Base-by-base conservation (phyloP, 2,329 filamentous ascomycete genomes). In the Niveomyces coronatus region DNA sequence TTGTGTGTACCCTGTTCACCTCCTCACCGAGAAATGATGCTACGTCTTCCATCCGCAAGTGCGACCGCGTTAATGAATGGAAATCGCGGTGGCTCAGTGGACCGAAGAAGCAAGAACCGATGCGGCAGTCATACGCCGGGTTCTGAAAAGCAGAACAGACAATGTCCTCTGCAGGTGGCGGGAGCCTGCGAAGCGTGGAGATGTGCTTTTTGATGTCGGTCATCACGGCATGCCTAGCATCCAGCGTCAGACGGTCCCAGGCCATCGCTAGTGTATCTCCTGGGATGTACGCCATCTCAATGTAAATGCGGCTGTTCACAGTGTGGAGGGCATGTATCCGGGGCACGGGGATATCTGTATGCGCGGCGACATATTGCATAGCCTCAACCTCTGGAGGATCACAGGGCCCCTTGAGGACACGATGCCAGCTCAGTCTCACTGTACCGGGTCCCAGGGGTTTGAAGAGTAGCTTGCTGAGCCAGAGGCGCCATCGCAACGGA, bases 351-450 rank as follows among this genome's bases (percentile, higher is more conserved):
- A 57, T 45, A 3, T 35, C 37, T 20, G 53, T 55, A 34, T 55
- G 43, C 31, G 31, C 22, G 26, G 51, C 47, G 37, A 57, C 39
- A 34, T 55, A 57, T 35, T 49, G 47, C 48, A 56, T 50, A 10
- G 51, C 53, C 35, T 55, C 53, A 4, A 55, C 41, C 42, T 56
- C 52, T 2, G 48, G 36, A 5, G 50, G 52, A 14, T 45, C 38
- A 37, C 50, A 53, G 45, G 52, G 53, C 40, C 53, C 51, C 39
- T 54, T 55, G 42, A 55, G 51, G 35, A 56, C 22, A 26, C 53
- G 49, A 35, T 52, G 44, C 49, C 44, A 47, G 44, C 53, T 55
- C 1, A 54, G 49, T 44, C 53, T 47, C 1, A 44, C 18, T 16
- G 37, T 39, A 13, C 32, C 44, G 15, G 47, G 41, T n/a, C 45